Percentiles rank a stretch among this genome's conserved stretches.
Evolutionary conservation across 495 filamentous ascomycete species (phyloP).

Genomic region (Haplographium delicatum): DNA sequence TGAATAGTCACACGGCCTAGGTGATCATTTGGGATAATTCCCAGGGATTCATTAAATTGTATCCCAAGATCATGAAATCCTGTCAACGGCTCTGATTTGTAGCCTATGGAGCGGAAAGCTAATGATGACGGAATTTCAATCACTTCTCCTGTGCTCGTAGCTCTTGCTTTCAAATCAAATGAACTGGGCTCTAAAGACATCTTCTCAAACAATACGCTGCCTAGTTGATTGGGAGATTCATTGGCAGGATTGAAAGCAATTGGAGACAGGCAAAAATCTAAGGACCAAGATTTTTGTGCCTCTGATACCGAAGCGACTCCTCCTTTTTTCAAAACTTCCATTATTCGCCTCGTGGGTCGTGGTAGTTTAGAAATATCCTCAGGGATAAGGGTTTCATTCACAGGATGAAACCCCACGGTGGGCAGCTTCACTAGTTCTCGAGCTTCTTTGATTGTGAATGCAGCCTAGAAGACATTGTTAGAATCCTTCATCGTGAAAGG

Average conservation of each 20-base stretch:
- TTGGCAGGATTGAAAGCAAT: conserved; percentile 54
- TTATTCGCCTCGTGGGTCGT: conserved; percentile 67
- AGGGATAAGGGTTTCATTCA: conserved; percentile 60
- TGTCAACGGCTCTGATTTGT: conserved; percentile 71
- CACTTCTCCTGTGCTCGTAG: conserved; percentile 40
- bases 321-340: conserved; percentile 73
- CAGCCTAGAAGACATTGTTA: conserved; percentile 46
- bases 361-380: conserved; percentile 58
- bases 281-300: conserved; percentile 66
- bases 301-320: conserved; percentile 43
- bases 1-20: conserved; percentile 60
- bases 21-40: conserved; percentile 81
- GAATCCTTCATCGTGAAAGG: neutral
- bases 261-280: conserved; percentile 78
- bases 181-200: conserved; percentile 43
- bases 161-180: conserved; percentile 47
- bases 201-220: conserved; percentile 59
- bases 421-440: conserved; percentile 82
- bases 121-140: conserved; percentile 50
- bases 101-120: conserved; percentile 89
- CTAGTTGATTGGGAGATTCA: conserved; percentile 40
- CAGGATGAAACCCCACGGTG: conserved; percentile 62
- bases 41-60: conserved; percentile 65
- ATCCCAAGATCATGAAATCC: conserved; percentile 74
- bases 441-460: conserved; percentile 92